A percentile compares a stretch with the other conserved stretches of the same genome.
phyloP scores from a whole-genome alignment of 305 asterid genomes.

The Lippia alba region DNA sequence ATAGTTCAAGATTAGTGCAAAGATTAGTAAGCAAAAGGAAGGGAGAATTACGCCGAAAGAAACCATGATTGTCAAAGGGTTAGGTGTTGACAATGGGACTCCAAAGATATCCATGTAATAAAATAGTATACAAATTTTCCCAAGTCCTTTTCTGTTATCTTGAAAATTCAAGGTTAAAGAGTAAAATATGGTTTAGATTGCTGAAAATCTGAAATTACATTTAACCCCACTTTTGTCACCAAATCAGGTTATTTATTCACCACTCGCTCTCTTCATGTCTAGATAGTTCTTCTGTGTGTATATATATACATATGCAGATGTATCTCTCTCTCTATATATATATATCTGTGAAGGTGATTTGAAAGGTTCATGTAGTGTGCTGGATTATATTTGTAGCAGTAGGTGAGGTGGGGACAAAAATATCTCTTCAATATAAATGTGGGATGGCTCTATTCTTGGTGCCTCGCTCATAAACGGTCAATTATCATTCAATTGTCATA shows the following conservation, averaged over 20 bases:
- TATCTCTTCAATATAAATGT: too few relatives aligned
- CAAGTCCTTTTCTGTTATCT: slow-evolving; percentile 28
- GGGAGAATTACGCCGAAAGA: background rate
- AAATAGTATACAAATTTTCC: background rate
- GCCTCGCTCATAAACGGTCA: slow-evolving; percentile 18
- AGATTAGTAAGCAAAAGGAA: background rate
- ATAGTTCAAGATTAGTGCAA: background rate
- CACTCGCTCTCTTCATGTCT: background rate
- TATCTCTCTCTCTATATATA: too few relatives aligned
- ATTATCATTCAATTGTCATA: background rate
- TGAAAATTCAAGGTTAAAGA: slow-evolving; percentile 14
- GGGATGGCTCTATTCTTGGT: slow-evolving; percentile 17
- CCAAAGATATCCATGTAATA: background rate
- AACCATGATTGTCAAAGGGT: background rate
- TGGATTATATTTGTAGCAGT: background rate
- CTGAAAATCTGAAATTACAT: background rate
- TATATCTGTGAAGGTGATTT: background rate
- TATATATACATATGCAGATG: too few relatives aligned
- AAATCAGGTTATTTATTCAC: too few relatives aligned
- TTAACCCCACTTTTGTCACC: too few relatives aligned
- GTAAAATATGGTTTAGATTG: background rate
- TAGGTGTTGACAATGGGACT: slow-evolving; percentile 36
- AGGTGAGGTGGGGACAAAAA: slow-evolving; percentile 2
- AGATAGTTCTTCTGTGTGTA: background rate
- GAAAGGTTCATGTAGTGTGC: background rate